Percentiles rank a stretch among this genome's conserved stretches.
Evolutionary conservation across 805 yeast species (phyloP).

Genomic region (Candida dajiaensis): DNA sequence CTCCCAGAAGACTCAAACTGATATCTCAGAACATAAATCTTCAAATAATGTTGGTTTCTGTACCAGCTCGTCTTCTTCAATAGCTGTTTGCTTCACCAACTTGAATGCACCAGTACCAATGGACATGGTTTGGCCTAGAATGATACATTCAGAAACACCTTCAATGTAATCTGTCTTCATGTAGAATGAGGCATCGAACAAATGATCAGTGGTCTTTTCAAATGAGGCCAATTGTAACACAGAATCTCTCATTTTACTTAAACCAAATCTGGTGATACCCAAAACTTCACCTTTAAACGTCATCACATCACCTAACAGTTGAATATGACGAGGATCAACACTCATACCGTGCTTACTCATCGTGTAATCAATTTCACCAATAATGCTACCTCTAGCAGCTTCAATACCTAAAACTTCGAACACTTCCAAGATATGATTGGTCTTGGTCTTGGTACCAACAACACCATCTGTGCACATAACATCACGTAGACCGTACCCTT

Average conservation of each 20-base stretch:
- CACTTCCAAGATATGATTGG: slow-evolving; percentile 91
- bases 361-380: slow-evolving; percentile 91
- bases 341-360: slow-evolving; percentile 99
- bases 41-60: slow-evolving; percentile 44
- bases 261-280: slow-evolving; percentile 96
- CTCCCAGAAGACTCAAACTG: slow-evolving; percentile 1
- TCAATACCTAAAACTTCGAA: slow-evolving; percentile 90
- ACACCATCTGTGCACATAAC: slow-evolving; percentile 99
- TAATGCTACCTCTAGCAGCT: slow-evolving; percentile 92
- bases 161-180: slow-evolving; percentile 95
- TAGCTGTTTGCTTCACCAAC: slow-evolving; percentile 55
- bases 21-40: slow-evolving; percentile 25
- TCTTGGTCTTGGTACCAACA: slow-evolving; percentile 75
- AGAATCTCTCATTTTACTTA: slow-evolving; percentile 97
- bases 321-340: slow-evolving; percentile 99
- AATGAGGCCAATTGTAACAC: slow-evolving; percentile 95
- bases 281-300: slow-evolving; percentile 97
- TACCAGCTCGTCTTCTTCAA: slow-evolving; percentile 36
- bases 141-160: slow-evolving; percentile 97
- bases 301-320: slow-evolving; percentile 96
- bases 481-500: slow-evolving; percentile 93
- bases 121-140: slow-evolving; percentile 95
- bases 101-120: slow-evolving; percentile 97
- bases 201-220: slow-evolving; percentile 97
- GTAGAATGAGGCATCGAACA: slow-evolving; percentile 96